Evolutionary conservation across 164 flowering plant species (phyloP).

Genomic region (Echeveria elegans): DNA sequence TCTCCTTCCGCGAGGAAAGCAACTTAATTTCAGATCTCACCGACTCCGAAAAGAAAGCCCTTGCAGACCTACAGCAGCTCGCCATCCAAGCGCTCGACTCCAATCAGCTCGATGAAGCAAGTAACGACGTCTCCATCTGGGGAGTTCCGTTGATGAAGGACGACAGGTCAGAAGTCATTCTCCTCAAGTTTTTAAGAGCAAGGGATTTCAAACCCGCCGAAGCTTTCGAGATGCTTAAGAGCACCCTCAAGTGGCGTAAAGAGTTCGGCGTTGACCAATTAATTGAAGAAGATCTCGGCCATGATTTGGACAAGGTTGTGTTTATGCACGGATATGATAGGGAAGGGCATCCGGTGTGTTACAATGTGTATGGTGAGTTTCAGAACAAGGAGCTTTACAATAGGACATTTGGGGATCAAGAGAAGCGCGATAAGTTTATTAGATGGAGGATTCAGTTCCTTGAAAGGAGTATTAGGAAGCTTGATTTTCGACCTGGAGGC

Average conservation of each 20-base stretch:
- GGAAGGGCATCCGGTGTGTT: constrained; percentile 53
- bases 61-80: constrained; percentile 31
- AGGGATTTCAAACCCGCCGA: constrained; percentile 42
- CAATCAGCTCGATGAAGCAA: constrained; percentile 2
- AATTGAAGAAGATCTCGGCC: constrained; percentile 29
- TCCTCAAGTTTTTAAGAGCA: constrained; percentile 40
- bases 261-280: constrained; percentile 32
- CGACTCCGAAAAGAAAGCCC: constrained; percentile 32
- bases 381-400: constrained; percentile 44
- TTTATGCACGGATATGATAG: constrained; percentile 42
- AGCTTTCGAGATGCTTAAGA: constrained; percentile 31
- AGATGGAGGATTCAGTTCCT: constrained; percentile 47
- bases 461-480: constrained; percentile 48
- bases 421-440: constrained; percentile 30
- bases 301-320: constrained; percentile 45
- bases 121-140: constrained; percentile 37
- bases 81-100: constrained; percentile 27
- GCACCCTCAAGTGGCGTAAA: constrained; percentile 31
- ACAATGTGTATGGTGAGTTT: constrained; percentile 54
- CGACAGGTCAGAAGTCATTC: constrained; percentile 33
- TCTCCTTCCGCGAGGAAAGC: constrained; percentile 53
- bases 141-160: constrained; percentile 41
- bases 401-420: constrained; percentile 32
- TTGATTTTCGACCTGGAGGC: constrained; percentile 41
- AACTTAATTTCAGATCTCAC: constrained; percentile 38